Evolutionary conservation across 352 stramenopile genomes (phyloP).

Genomic region (Phytopythium helicoides): DNA sequence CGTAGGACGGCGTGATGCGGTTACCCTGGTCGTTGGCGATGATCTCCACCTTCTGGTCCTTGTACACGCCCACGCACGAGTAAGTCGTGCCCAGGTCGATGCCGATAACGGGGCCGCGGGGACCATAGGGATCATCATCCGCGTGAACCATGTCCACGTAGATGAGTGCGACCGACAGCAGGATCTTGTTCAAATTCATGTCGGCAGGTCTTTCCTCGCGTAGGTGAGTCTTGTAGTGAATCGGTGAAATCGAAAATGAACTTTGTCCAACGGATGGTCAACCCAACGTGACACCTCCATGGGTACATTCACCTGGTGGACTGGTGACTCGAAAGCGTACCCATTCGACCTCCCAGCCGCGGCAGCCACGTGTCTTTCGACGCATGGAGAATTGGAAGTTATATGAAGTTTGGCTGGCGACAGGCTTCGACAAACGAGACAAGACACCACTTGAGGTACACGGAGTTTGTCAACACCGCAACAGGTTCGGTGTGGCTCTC

Average conservation of each 20-base stretch:
- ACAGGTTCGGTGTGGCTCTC: too few species aligned
- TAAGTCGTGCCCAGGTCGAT: conserved; percentile 97
- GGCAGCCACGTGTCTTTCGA: too few species aligned
- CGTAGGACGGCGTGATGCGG: conserved; percentile 98
- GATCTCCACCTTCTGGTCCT: conserved; percentile 96
- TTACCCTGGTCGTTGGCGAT: conserved; percentile 97
- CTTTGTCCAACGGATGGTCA: too few species aligned
- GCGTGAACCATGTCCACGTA: conserved; percentile 23
- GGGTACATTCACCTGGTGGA: too few species aligned
- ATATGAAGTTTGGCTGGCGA: too few species aligned
- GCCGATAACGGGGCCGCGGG: conserved; percentile 85
- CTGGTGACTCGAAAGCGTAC: too few species aligned
- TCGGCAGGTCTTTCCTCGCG: conserved; percentile 23
- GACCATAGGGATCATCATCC: conserved; percentile 51
- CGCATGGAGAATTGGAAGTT: too few species aligned
- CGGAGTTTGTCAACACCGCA: too few species aligned
- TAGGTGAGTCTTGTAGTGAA: conserved; percentile 7
- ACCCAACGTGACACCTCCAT: too few species aligned
- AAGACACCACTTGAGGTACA: too few species aligned
- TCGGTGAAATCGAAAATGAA: conserved; percentile 63
- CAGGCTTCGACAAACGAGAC: too few species aligned
- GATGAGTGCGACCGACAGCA: conserved; percentile 42
- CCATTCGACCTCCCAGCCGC: too few species aligned
- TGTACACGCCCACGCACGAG: conserved; percentile 94
- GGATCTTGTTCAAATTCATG: conserved; percentile 71